phyloP scores from a whole-genome alignment of 2,329 filamentous ascomycete genomes.

The Ophiostoma novo-ulmi region DNA sequence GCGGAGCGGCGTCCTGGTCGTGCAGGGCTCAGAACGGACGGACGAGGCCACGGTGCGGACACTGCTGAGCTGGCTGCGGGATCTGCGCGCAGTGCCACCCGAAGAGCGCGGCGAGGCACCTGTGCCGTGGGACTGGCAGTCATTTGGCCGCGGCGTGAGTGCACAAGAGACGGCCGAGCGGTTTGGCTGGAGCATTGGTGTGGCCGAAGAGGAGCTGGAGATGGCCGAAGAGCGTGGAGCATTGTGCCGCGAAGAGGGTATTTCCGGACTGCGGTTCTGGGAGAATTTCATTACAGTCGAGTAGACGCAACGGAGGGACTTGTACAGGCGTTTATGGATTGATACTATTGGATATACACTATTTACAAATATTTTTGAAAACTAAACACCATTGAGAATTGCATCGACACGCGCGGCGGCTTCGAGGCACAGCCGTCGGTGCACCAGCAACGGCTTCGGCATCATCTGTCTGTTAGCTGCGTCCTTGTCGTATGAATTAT shows the following conservation, averaged over 20 bases:
- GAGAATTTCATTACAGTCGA: conserved; percentile 53
- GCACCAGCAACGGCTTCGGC: not conserved
- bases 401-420: not conserved
- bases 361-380: not conserved
- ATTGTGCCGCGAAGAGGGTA: conserved; percentile 82
- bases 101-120: conserved; percentile 34
- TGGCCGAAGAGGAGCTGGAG: conserved; percentile 89
- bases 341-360: not conserved
- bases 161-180: conserved; percentile 82
- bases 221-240: conserved; percentile 92
- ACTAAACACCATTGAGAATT: not conserved
- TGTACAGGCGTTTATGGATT: not conserved
- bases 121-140: conserved; percentile 67
- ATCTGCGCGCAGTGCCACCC: conserved; percentile 62
- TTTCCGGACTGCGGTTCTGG: conserved; percentile 92
- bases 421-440: not conserved
- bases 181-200: conserved; percentile 96
- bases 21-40: conserved; percentile 80
- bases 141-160: conserved; percentile 79
- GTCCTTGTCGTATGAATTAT: not conserved
- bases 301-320: not conserved
- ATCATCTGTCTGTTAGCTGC: not conserved
- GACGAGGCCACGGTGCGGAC: conserved; percentile 83
- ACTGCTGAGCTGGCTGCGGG: conserved; percentile 70
- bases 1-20: conserved; percentile 79